Percentiles rank a stretch among this genome's conserved stretches.
These are phyloP conservation scores for Fusarium piperis DNA, from an alignment of 2,329 filamentous ascomycete species.

Conservation along the genomic window DNA sequence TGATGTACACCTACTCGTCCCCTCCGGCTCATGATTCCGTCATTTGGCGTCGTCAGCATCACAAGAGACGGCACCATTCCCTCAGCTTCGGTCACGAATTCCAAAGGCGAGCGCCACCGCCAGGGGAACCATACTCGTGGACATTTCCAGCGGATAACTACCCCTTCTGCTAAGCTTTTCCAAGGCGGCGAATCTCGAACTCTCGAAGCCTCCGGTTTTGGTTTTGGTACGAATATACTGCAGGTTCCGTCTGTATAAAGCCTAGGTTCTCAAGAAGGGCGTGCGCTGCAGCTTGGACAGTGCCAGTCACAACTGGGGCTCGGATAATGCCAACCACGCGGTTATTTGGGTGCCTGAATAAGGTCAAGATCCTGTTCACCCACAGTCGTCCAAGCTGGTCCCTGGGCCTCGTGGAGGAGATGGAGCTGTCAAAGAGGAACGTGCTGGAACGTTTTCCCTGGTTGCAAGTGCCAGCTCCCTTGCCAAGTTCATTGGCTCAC, in stretches of 20 bases:
- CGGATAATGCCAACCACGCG: slow-evolving; percentile 18
- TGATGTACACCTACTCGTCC: neutral
- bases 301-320: neutral
- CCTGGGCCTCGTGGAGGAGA: slow-evolving; percentile 17
- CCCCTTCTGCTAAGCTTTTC: neutral
- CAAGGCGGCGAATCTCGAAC: neutral
- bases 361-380: slow-evolving; percentile 6
- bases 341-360: slow-evolving; percentile 27
- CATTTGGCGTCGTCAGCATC: neutral
- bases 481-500: slow-evolving; percentile 11
- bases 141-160: too few relatives aligned
- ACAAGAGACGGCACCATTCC: neutral
- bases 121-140: neutral
- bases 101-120: neutral
- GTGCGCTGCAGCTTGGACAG: neutral
- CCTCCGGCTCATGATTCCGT: neutral
- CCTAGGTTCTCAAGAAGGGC: neutral
- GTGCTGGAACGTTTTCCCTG: slow-evolving; percentile 18
- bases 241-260: neutral
- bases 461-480: slow-evolving; percentile 27
- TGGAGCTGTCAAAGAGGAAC: slow-evolving; percentile 34
- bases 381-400: neutral
- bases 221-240: neutral
- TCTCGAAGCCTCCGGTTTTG: neutral
- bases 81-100: neutral